A percentile compares a stretch with the other conserved stretches of the same genome.
These are phyloP conservation scores for Thyridium curvatum DNA, from an alignment of 2,329 filamentous ascomycete species.

Conservation along the genomic window DNA sequence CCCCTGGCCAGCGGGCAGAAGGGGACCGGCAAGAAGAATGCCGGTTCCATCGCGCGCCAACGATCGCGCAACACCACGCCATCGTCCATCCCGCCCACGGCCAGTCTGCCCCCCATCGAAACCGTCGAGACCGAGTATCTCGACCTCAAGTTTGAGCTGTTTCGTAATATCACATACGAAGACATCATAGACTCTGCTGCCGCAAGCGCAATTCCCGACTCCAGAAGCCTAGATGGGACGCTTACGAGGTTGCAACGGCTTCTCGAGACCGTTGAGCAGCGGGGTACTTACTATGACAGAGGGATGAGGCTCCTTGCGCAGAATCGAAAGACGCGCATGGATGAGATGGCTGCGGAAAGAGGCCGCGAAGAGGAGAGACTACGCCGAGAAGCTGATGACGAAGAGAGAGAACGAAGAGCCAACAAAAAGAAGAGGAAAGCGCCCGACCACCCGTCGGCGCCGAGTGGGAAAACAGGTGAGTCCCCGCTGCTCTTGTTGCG, in stretches of 20 bases:
- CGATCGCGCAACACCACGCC: constrained; percentile 76
- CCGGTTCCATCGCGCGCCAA: constrained; percentile 52
- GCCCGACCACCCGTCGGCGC: constrained; percentile 49
- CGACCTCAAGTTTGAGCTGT: constrained; percentile 53
- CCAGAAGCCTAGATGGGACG: constrained; percentile 57
- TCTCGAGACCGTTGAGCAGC: constrained; percentile 59
- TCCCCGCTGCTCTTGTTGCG: constrained; percentile 5
- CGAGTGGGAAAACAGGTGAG: constrained; percentile 37
- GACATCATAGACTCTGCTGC: constrained; percentile 60
- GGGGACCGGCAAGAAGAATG: constrained; percentile 59
- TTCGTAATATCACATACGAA: constrained; percentile 58
- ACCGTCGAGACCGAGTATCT: constrained; percentile 59
- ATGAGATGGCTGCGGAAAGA: constrained; percentile 39
- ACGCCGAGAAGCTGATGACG: constrained; percentile 43
- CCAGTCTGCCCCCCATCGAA: constrained; percentile 48
- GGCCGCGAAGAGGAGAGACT: constrained; percentile 43
- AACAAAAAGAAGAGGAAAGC: constrained; percentile 80
- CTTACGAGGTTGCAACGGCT: constrained; percentile 59
- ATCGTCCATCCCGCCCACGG: constrained; percentile 38
- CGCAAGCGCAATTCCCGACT: constrained; percentile 51
- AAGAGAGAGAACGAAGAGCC: constrained; percentile 39
- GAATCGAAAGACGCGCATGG: constrained; percentile 55
- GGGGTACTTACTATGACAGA: constrained; percentile 62
- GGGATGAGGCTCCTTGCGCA: constrained; percentile 66
- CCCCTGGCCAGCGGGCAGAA: constrained; percentile 53